Evolutionary conservation across 495 filamentous ascomycete species (phyloP), one percentile per base, ranked within the genome.

Genomic region (Penicillium samsonianum): DNA sequence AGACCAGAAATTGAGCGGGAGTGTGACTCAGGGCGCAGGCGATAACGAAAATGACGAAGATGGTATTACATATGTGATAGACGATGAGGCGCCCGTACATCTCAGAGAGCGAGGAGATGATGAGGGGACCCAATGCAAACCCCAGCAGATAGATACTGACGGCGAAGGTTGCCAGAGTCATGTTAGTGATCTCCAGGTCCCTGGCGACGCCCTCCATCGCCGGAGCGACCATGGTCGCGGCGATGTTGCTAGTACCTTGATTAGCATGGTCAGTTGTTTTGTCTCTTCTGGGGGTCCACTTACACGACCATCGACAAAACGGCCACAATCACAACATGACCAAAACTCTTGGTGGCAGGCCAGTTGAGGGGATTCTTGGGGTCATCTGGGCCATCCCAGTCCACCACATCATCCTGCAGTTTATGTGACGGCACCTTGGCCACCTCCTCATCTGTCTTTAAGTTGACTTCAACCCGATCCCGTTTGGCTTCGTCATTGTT

Each of bases 341-440:
- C 41, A 43, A 43, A 43, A 14, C 41, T 16, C 20, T 43, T 43
- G 20, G 20, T 43, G 20, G 2, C 41, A 43, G 44, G 5, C 44
- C 44, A 46, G 44, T 46, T 46, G 23, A 46, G 22, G 23, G 44
- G 44, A 7, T 26, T 26, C 8, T 30, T 28, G 9, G 44, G 44
- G 23, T 46, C 44, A 46, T 46, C 14, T 26, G 16, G 44, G 22
- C 44, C 44, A 16, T 46, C 44, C 44, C 44, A 46, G n/a, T 46
- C 44, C 16, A 46, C 44, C 5, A 30, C 23, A 16, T 43, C 17
- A 20, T 43, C 41, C 20, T 23, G 3, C 2, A 14, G 14, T 37
- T 43, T 14, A 23, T 23, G 41, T 10, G 41, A 4, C 20, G 11
- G 41, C 41, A 4, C 9, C 41, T 43, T 43, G 20, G 19, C 19